Evolutionary conservation across 495 filamentous ascomycete genomes (phyloP).

Genomic region (Talaromyces thailandensis): DNA sequence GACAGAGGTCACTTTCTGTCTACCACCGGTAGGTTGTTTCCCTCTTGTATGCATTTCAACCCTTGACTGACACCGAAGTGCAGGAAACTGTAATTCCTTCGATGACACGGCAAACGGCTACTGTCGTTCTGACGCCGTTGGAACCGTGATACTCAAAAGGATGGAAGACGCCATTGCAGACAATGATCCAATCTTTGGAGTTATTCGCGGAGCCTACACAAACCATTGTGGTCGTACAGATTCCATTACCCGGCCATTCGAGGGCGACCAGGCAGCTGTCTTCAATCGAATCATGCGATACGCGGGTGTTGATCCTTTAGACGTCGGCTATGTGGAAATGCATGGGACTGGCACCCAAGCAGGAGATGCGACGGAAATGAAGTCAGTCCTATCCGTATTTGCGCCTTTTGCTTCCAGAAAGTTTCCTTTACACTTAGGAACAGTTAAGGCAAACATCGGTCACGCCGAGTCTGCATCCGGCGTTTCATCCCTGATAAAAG

Average conservation of each 20-base stretch:
- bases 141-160: conserved; percentile 62
- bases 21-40: conserved; percentile 38
- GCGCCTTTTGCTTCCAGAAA: conserved; percentile 7
- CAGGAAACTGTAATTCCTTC: conserved; percentile 51
- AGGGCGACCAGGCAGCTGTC: conserved; percentile 35
- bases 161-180: conserved; percentile 65
- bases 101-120: conserved; percentile 70
- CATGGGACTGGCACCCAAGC: conserved; percentile 39
- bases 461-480: conserved; percentile 31
- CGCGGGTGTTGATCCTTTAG: conserved; percentile 36
- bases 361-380: conserved; percentile 25
- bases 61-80: not conserved
- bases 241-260: conserved; percentile 53
- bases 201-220: conserved; percentile 56
- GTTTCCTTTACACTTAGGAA: conserved; percentile 16
- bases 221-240: conserved; percentile 70
- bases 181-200: conserved; percentile 62
- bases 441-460: conserved; percentile 32
- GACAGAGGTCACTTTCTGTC: conserved; percentile 63
- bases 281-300: conserved; percentile 31
- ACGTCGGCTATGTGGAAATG: conserved; percentile 43
- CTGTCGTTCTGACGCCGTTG: conserved; percentile 65
- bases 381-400: conserved; percentile 21
- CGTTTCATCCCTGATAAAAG: conserved; percentile 22
- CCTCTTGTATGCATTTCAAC: not conserved